Evolutionary conservation across 2,329 filamentous ascomycete genomes (phyloP).

Genomic region (Aureobasidium subglaciale): DNA sequence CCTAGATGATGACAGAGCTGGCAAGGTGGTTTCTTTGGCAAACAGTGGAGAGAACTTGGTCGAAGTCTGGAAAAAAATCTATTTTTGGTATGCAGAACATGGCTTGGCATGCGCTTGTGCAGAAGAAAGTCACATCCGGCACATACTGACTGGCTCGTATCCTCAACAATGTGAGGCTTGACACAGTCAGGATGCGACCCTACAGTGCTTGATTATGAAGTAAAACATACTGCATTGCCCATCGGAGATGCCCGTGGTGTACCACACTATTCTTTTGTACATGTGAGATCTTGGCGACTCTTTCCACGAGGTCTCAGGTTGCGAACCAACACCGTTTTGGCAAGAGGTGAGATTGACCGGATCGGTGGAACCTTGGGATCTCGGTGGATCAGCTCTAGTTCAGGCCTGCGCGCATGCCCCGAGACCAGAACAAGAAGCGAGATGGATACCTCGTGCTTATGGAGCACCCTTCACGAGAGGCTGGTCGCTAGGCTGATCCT

Average conservation of each 20-base stretch:
- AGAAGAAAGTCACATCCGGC: neutral
- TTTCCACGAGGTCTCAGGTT: neutral
- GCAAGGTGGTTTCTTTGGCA: neutral
- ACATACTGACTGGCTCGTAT: constrained; percentile 4
- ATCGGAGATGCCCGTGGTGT: neutral
- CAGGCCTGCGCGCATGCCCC: neutral
- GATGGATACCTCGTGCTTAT: neutral
- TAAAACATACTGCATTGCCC: neutral
- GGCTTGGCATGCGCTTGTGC: neutral
- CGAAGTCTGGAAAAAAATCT: neutral
- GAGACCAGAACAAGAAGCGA: neutral
- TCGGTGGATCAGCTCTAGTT: neutral
- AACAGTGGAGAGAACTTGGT: neutral
- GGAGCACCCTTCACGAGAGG: neutral
- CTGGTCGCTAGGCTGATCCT: constrained; percentile 9
- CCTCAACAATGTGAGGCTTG: neutral
- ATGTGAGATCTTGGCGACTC: neutral
- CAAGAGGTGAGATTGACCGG: neutral
- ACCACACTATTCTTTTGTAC: neutral
- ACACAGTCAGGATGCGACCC: neutral
- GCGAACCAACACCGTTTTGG: neutral
- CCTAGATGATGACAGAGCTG: neutral
- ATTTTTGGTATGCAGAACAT: neutral
- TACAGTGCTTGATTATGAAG: neutral
- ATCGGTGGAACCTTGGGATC: neutral